Evolutionary conservation across 1,139 yeast genomes (phyloP).

Genomic region (Hyphopichia buzzinii): DNA sequence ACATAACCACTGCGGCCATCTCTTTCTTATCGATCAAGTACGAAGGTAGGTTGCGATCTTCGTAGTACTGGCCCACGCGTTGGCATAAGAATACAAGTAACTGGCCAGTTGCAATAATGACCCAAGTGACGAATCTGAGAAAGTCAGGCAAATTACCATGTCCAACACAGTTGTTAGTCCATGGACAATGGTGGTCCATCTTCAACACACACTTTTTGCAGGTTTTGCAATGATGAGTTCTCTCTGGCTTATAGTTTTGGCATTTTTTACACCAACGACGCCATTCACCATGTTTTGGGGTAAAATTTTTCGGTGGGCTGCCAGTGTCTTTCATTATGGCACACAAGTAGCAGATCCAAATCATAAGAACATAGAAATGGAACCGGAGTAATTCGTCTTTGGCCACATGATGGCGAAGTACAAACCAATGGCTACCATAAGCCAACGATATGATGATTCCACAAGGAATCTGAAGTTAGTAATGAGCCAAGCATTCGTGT

Average conservation of each 20-base stretch:
- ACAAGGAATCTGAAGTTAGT: conserved; percentile 57
- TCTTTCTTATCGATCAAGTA: conserved; percentile 56
- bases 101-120: conserved; percentile 53
- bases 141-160: conserved; percentile 79
- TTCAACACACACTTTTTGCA: conserved; percentile 68
- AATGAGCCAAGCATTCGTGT: conserved; percentile 2
- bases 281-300: conserved; percentile 31
- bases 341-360: conserved; percentile 69
- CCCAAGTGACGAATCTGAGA: conserved; percentile 72
- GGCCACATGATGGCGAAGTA: conserved; percentile 47
- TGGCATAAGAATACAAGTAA: conserved; percentile 43
- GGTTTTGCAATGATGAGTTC: conserved; percentile 85
- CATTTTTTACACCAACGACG: conserved; percentile 59
- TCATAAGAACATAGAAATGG: conserved; percentile 49
- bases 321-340: conserved; percentile 65
- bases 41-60: conserved; percentile 55
- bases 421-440: conserved; percentile 59
- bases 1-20: conserved; percentile 52
- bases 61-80: conserved; percentile 48
- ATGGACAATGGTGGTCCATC: conserved; percentile 96
- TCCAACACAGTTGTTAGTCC: conserved; percentile 93
- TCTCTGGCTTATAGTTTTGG: conserved; percentile 86
- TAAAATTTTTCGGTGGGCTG: conserved; percentile 42
- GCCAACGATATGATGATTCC: conserved; percentile 60
- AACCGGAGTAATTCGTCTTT: conserved; percentile 42